These are phyloP conservation scores for Avena eriantha DNA, from an alignment of 176 grass and related monocot genomes.

Conservation along the genomic window DNA sequence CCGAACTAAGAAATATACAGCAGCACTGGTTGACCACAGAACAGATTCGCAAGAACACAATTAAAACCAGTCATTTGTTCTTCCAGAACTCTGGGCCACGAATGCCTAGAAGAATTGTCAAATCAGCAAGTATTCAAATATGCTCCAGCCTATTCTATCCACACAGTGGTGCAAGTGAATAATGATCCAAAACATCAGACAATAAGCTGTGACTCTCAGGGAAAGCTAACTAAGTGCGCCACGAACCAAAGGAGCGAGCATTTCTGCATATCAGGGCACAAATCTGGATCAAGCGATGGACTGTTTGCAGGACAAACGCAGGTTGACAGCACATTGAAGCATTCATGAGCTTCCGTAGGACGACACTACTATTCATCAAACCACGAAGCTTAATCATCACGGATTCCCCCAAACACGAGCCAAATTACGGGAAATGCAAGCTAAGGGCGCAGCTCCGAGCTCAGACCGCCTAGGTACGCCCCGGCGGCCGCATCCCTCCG, in stretches of 20 bases:
- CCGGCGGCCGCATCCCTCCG: background rate
- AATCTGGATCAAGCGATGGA: conserved; percentile 45
- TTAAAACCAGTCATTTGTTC: conserved; percentile 6
- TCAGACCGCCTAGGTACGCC: background rate
- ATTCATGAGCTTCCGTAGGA: background rate
- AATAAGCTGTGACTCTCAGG: background rate
- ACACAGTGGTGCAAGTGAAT: background rate
- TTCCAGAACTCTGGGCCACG: background rate
- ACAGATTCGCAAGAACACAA: background rate
- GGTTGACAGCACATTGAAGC: background rate
- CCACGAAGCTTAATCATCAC: background rate
- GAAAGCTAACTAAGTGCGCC: background rate
- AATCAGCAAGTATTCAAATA: background rate
- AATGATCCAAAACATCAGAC: background rate
- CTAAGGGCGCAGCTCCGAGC: background rate
- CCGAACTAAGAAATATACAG: background rate
- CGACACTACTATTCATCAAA: background rate
- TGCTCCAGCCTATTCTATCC: background rate
- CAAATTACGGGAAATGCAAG: conserved; percentile 31
- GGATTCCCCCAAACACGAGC: background rate
- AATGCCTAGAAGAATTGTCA: conserved; percentile 2
- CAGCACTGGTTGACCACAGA: background rate
- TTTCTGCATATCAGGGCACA: background rate
- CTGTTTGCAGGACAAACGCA: background rate
- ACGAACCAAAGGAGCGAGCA: background rate